phyloP scores from a whole-genome alignment of 352 stramenopile species.

The Phytophthora pini region DNA sequence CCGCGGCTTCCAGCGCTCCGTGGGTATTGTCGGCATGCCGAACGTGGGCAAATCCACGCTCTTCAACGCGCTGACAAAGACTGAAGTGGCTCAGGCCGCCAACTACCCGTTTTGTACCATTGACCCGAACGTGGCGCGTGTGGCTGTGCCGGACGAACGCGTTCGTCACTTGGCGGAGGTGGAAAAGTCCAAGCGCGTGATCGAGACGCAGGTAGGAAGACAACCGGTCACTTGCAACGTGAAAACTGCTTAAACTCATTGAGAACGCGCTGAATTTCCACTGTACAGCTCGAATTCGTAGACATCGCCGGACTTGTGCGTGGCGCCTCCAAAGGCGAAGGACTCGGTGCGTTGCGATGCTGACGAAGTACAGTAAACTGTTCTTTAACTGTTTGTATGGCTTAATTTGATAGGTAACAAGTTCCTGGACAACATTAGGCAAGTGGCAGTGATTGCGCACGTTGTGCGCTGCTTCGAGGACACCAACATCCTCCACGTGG shows the following conservation, averaged over 20 bases:
- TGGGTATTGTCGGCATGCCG: conserved; percentile 90
- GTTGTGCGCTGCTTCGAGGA: conserved; percentile 99
- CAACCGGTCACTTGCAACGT: conserved; percentile 1
- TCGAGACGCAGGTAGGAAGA: conserved; percentile 61
- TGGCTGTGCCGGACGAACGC: conserved; percentile 72
- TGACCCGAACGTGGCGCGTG: conserved; percentile 83
- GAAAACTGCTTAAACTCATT: conserved; percentile 11
- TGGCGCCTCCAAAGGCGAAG: conserved; percentile 82
- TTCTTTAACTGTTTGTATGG: not conserved
- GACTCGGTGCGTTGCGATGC: conserved; percentile 48
- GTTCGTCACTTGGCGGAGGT: conserved; percentile 70
- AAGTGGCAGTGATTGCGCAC: conserved; percentile 84
- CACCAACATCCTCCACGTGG: conserved; percentile 98
- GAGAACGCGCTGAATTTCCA: conserved; percentile 20
- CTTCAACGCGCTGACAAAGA: conserved; percentile 90
- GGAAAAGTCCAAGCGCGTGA: conserved; percentile 78
- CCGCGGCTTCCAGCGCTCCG: conserved; percentile 78
- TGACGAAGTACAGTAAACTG: not conserved
- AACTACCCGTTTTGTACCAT: conserved; percentile 94
- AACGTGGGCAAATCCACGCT: conserved; percentile 91
- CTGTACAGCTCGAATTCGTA: conserved; percentile 81
- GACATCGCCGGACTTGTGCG: conserved; percentile 89
- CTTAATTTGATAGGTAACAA: conserved; percentile 63
- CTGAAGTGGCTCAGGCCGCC: conserved; percentile 80
- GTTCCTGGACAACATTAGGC: conserved; percentile 89